Percentiles rank a stretch among this genome's conserved stretches.
Conservation (phyloP, 2,329 filamentous ascomycete genomes). For the Trichophyton schoenleinii region DNA sequence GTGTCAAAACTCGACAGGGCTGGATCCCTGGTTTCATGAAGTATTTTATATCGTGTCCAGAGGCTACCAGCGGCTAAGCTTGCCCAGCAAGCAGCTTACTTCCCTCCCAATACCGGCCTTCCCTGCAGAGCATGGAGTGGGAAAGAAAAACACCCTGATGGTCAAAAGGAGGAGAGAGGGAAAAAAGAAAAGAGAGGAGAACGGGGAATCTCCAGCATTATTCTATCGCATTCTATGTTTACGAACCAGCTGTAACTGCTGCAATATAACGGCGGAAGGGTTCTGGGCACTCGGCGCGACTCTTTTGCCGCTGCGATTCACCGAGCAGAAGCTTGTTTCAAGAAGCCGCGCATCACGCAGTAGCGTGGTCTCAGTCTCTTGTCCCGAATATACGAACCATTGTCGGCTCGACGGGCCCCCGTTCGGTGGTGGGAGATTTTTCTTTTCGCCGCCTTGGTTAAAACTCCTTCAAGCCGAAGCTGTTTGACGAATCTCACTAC, state of each 20-base stretch:
- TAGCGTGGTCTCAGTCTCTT: background rate
- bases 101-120: no score
- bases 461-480: background rate
- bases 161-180: no score
- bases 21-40: background rate
- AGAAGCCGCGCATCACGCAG: conserved; percentile 1
- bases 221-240: background rate
- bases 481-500: background rate
- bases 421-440: background rate
- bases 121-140: background rate
- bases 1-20: background rate
- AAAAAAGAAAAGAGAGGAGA: background rate
- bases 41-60: background rate
- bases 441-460: background rate
- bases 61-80: conserved; percentile 2
- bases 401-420: background rate
- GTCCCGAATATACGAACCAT: background rate
- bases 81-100: background rate
- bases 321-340: conserved; percentile 2
- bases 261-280: background rate
- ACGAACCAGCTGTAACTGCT: background rate
- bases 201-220: background rate
- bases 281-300: background rate
- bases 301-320: background rate
- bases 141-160: background rate